A percentile compares a stretch with the other conserved stretches of the same genome.
These are phyloP conservation scores for Haplosporangium sp. DNA, from an alignment of 371 early-diverging fungal genomes.

Conservation along the genomic window DNA sequence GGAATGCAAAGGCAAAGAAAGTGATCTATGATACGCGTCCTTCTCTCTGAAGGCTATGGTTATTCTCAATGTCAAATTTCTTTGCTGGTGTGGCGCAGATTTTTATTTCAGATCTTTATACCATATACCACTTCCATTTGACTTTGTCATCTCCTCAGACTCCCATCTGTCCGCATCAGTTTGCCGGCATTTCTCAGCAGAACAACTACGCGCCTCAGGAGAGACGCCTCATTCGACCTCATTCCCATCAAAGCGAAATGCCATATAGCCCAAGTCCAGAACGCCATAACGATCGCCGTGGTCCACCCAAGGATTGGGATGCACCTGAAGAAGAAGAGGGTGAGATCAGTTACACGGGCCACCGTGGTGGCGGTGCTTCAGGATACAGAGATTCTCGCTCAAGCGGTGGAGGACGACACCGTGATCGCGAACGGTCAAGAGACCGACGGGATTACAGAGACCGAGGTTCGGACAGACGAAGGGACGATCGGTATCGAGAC, in stretches of 20 bases:
- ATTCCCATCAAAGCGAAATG: constrained; percentile 3
- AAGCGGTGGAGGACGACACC: constrained; percentile 11
- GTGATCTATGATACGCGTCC: no score
- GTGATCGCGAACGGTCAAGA: constrained; percentile 11
- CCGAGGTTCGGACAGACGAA: constrained; percentile 18
- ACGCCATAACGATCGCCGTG: constrained; percentile 24
- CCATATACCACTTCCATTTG: no score
- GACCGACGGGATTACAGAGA: constrained; percentile 21
- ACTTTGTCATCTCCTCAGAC: no score
- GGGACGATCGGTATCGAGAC: constrained; percentile 24
- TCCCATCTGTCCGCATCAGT: no score
- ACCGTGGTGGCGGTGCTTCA: constrained; percentile 7
- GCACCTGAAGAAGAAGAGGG: constrained; percentile 54
- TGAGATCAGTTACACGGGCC: constrained; percentile 35
- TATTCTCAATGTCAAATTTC: no score
- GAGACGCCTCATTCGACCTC: no score
- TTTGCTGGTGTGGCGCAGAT: no score
- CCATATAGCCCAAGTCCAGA: constrained; percentile 46
- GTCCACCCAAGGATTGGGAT: constrained; percentile 51
- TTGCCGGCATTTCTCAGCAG: no score
- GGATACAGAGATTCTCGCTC: constrained; percentile 8
- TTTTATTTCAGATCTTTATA: no score
- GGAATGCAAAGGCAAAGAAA: no score
- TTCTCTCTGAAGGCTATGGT: no score
- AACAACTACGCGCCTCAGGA: no score